Base-by-base conservation (phyloP, 768 basidiomycete species). In the Boletellus emodensis region DNA sequence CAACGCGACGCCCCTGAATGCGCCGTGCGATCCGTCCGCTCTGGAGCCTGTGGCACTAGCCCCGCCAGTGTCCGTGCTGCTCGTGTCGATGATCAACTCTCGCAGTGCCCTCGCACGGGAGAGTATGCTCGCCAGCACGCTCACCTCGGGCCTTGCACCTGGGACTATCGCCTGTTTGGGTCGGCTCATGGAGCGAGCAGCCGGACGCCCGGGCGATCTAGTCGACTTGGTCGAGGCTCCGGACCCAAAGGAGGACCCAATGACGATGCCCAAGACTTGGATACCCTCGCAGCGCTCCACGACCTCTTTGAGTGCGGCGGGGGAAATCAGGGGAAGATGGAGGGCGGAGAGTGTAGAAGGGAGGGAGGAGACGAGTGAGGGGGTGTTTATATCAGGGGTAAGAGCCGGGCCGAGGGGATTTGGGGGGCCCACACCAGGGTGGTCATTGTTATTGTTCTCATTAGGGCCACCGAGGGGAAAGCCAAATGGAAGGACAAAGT, bases 281-380 rank as follows among this genome's bases (percentile, higher is more conserved):
- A 63, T 40, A 13, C 18, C 36, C 34, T 62, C 40, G 18, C 62
- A 63, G 15, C 44, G 62, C 12, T 56, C 63, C 1, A 63, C 18
- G 14, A 63, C 22, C 15, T 63, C 62, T 24, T 17, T 46, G 51
- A 63, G 62, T 13, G 42, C 59, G 9, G 53, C 17, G 3, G 57
- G 62, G 24, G 60, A 52, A 18, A 64, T 35, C 38, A 56, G 51
- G n/a, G 62, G 64, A 20, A 64, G 54, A 43, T 57, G 54, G 13
- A 64, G 58, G 3, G 40, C 37, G 3, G 52, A 52, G 74, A 76
- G 14, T 65, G 79, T 42, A 57, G 49, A 38, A 73, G 63, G 15
- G 54, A 66, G 7, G 64, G 70, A 34, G 62, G 63, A 10, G 65
- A 71, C 2, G 55, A 61, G 59, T 54, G 67, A 37, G 73, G 58